These are phyloP conservation scores for Geosmithia putterillii DNA, from an alignment of 2,329 filamentous ascomycete species.

Conservation along the genomic window DNA sequence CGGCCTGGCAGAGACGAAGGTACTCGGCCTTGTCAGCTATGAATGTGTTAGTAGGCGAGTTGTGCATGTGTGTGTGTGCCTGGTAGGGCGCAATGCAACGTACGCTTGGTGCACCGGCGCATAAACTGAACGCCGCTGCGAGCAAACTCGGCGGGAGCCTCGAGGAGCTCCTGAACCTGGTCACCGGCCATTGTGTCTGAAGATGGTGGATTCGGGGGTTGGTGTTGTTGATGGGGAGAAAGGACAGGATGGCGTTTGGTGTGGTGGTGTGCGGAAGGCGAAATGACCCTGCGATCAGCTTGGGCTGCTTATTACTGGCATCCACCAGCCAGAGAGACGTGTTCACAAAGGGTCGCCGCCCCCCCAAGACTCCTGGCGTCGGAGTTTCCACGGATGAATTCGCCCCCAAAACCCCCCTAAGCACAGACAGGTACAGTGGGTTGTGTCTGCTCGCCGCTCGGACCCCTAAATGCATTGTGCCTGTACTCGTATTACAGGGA, in stretches of 20 bases:
- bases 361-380: not conserved
- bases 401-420: too few relatives aligned
- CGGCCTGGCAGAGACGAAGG: slow-evolving; percentile 39
- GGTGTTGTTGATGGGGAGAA: not conserved
- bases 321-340: slow-evolving; percentile 1
- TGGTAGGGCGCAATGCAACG: slow-evolving; percentile 12
- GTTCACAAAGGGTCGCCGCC: slow-evolving; percentile 1
- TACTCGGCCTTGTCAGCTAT: slow-evolving; percentile 30
- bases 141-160: slow-evolving; percentile 54
- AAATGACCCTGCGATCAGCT: not conserved
- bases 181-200: slow-evolving; percentile 44
- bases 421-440: too few relatives aligned
- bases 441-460: too few relatives aligned
- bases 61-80: not conserved
- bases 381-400: not conserved
- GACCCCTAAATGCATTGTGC: not conserved
- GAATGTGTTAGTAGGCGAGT: not conserved
- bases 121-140: slow-evolving; percentile 49
- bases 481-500: not conserved
- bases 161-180: slow-evolving; percentile 57
- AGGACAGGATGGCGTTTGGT: not conserved
- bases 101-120: slow-evolving; percentile 50
- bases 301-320: not conserved
- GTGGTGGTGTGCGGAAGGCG: not conserved
- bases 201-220: slow-evolving; percentile 8